Evolutionary conservation across 1,284 basidiomycete species (phyloP).

Genomic region (Ustilago cynodontis): DNA sequence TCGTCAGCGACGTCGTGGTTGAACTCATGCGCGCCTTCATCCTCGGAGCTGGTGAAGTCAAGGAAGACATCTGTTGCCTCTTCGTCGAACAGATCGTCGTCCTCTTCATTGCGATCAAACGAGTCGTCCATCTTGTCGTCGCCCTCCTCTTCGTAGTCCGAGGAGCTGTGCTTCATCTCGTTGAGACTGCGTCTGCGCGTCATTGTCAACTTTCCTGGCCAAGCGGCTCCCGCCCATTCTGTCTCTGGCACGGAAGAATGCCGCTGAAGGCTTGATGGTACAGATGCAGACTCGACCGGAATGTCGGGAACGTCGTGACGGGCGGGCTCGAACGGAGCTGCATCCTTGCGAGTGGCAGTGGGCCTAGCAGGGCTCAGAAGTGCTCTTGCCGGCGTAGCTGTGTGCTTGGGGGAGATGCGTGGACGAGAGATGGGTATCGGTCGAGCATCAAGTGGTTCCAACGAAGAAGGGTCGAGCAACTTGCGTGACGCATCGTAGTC

Average conservation of each 20-base stretch:
- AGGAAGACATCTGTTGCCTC: constrained; percentile 22
- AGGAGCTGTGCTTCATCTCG: constrained; percentile 30
- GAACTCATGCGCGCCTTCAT: constrained; percentile 16
- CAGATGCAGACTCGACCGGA: constrained; percentile 5
- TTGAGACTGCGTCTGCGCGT: constrained; percentile 44
- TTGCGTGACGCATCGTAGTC: constrained; percentile 19
- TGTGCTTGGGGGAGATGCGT: constrained; percentile 3
- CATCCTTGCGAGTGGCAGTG: constrained; percentile 3
- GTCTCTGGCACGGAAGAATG: constrained; percentile 52
- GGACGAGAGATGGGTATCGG: constrained; percentile 43
- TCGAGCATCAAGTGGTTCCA: constrained; percentile 43
- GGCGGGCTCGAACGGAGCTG: neutral
- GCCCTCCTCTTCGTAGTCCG: constrained; percentile 50
- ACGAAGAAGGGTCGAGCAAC: constrained; percentile 28
- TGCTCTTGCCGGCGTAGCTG: constrained; percentile 9
- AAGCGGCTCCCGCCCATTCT: constrained; percentile 32
- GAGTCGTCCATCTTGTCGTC: constrained; percentile 31
- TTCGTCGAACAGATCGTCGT: constrained; percentile 16
- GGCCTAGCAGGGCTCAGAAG: constrained; percentile 7
- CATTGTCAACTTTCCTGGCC: constrained; percentile 38
- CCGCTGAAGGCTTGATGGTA: constrained; percentile 32
- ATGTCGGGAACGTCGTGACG: neutral
- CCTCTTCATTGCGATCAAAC: constrained; percentile 21
- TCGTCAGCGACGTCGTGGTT: constrained; percentile 40
- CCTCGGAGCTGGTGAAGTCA: constrained; percentile 34